These are phyloP conservation scores for Durio zibethinus DNA, from an alignment of 345 rosid species.

Conservation along the genomic window DNA sequence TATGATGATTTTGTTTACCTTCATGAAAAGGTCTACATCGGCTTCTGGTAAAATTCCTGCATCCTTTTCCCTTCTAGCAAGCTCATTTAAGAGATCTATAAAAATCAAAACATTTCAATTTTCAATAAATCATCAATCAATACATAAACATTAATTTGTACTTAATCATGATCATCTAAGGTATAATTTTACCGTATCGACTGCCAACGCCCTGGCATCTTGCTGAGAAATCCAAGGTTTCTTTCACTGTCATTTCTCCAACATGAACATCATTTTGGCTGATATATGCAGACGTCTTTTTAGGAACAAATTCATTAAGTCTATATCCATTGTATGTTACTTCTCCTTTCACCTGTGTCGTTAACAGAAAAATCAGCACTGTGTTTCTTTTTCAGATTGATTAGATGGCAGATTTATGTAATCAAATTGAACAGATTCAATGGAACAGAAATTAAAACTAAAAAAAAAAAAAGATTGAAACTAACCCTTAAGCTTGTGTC, in stretches of 20 bases:
- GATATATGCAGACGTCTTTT: conserved; percentile 85
- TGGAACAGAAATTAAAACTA: too few species aligned
- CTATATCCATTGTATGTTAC: conserved; percentile 68
- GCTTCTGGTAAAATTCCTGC: conserved; percentile 80
- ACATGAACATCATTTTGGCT: conserved; percentile 91
- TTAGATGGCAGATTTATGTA: neutral
- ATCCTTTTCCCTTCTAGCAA: conserved; percentile 74
- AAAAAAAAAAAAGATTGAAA: neutral
- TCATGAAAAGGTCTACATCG: conserved; percentile 88
- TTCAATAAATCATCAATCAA: neutral
- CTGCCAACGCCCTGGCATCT: conserved; percentile 91
- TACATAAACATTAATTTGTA: neutral
- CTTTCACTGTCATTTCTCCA: conserved; percentile 88
- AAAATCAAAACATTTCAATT: neutral
- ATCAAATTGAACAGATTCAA: neutral
- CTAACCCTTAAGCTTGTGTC: conserved; percentile 61
- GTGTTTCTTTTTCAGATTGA: neutral
- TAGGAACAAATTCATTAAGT: conserved; percentile 68
- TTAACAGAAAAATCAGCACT: neutral
- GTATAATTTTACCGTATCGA: conserved; percentile 57
- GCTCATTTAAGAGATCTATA: conserved; percentile 66
- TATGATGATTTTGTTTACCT: conserved; percentile 30
- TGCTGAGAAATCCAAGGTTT: conserved; percentile 90
- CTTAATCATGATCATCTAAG: neutral
- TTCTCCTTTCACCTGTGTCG: conserved; percentile 58